Evolutionary conservation across 1,284 basidiomycete genomes (phyloP).

Genomic region (Golubevia pallescens): DNA sequence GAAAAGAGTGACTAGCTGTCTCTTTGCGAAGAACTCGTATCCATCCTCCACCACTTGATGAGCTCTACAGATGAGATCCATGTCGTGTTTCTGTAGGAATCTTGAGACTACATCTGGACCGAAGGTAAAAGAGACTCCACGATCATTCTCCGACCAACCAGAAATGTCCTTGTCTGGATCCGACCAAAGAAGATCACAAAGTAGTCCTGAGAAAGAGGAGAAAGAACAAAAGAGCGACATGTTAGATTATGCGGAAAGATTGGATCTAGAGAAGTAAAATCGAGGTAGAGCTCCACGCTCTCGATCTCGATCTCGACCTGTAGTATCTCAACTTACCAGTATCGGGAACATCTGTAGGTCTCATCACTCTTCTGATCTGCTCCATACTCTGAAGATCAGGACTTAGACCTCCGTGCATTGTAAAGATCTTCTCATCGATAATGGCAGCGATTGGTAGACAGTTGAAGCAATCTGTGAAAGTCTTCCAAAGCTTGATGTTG

Average conservation of each 20-base stretch:
- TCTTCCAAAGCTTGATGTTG: conserved; percentile 98
- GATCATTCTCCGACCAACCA: conserved; percentile 98
- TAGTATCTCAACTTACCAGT: conserved; percentile 78
- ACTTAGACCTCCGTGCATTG: conserved; percentile 83
- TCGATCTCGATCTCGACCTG: too few species aligned
- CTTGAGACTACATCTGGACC: conserved; percentile 96
- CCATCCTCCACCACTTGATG: conserved; percentile 99
- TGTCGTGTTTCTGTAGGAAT: conserved; percentile 98
- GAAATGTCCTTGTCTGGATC: conserved; percentile 99
- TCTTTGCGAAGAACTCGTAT: conserved; percentile 98
- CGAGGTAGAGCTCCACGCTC: not conserved
- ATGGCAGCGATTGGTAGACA: conserved; percentile 93
- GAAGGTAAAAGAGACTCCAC: conserved; percentile 98
- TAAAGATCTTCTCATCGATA: conserved; percentile 97
- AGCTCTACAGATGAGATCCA: conserved; percentile 98
- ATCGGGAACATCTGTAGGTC: conserved; percentile 98
- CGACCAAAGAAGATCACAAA: conserved; percentile 97
- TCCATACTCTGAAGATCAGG: conserved; percentile 99
- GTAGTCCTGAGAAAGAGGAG: conserved; percentile 70
- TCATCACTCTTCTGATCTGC: conserved; percentile 98
- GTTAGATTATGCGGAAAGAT: not conserved
- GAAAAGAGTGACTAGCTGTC: conserved; percentile 95
- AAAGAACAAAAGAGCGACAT: not conserved
- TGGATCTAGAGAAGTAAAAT: not conserved
- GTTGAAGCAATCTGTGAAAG: conserved; percentile 96